Evolutionary conservation across 495 filamentous ascomycete genomes (phyloP).

Genomic region (Penicillium bovifimosum): DNA sequence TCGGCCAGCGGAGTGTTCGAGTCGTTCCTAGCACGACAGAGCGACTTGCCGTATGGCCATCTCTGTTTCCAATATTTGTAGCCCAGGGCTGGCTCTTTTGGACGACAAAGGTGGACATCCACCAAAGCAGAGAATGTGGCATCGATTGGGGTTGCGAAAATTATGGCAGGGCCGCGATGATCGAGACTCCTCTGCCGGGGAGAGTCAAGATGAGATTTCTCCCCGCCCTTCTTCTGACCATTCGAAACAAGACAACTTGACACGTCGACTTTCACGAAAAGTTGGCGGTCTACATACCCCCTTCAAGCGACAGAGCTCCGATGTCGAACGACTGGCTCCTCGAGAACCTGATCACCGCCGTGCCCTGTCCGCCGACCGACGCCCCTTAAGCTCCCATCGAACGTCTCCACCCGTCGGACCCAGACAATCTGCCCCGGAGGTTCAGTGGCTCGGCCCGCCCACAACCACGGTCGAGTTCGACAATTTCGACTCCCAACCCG

Average conservation of each 20-base stretch:
- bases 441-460: constrained; percentile 39
- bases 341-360: constrained; percentile 63
- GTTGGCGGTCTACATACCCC: constrained; percentile 74
- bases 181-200: constrained; percentile 27
- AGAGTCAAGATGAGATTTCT: constrained; percentile 16
- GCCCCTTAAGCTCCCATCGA: constrained; percentile 44
- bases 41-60: constrained; percentile 39
- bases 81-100: constrained; percentile 33
- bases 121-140: constrained; percentile 50
- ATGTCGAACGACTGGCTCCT: constrained; percentile 68
- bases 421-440: constrained; percentile 44
- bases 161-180: constrained; percentile 45
- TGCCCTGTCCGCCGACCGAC: constrained; percentile 66
- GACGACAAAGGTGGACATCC: constrained; percentile 32
- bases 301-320: constrained; percentile 76
- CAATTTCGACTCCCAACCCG: constrained; percentile 13
- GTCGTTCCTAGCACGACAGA: constrained; percentile 27
- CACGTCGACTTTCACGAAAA: constrained; percentile 56
- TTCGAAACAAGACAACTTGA: constrained; percentile 41
- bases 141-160: constrained; percentile 40
- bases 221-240: constrained; percentile 20
- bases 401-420: constrained; percentile 42
- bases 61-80: constrained; percentile 41
- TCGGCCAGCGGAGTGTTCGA: constrained; percentile 32
- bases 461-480: constrained; percentile 32